These are phyloP conservation scores for Mycena albidolilacea DNA, from an alignment of 768 basidiomycete species.

Conservation along the genomic window DNA sequence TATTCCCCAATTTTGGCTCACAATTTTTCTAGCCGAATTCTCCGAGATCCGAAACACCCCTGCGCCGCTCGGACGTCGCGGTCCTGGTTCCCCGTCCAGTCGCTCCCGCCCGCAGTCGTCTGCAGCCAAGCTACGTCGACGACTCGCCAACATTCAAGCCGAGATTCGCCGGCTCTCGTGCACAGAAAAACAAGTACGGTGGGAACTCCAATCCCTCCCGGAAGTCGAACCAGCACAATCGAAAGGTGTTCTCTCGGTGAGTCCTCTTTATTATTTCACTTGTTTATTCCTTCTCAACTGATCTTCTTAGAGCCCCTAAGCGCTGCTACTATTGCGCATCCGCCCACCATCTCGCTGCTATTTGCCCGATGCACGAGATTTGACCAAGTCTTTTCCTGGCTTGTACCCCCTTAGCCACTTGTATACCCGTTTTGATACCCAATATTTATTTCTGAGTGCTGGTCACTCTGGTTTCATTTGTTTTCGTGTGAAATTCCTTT, in stretches of 20 bases:
- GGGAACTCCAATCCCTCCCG: not conserved
- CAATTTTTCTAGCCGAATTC: too few species aligned
- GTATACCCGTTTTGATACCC: not conserved
- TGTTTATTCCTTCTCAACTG: too few species aligned
- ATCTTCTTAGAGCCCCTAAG: not conserved
- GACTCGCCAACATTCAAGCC: not conserved
- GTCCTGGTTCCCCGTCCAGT: not conserved
- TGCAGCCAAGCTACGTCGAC: not conserved
- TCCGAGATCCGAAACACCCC: too few species aligned
- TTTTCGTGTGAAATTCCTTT: too few species aligned
- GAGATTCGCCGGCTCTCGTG: slow-evolving; percentile 8
- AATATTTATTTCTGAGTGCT: not conserved
- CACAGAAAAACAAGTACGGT: not conserved
- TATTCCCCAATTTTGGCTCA: too few species aligned
- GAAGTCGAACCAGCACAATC: too few species aligned
- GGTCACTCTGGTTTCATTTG: not conserved
- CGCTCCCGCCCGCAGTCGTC: not conserved
- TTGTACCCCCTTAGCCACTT: not conserved
- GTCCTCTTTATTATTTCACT: too few species aligned
- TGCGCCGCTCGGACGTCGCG: not conserved
- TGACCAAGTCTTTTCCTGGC: not conserved
- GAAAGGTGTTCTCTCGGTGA: too few species aligned
- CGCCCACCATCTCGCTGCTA: not conserved
- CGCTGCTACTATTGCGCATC: not conserved
- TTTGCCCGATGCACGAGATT: not conserved